Evolutionary conservation across 768 basidiomycete species (phyloP).

Genomic region (Jaapia argillacea): DNA sequence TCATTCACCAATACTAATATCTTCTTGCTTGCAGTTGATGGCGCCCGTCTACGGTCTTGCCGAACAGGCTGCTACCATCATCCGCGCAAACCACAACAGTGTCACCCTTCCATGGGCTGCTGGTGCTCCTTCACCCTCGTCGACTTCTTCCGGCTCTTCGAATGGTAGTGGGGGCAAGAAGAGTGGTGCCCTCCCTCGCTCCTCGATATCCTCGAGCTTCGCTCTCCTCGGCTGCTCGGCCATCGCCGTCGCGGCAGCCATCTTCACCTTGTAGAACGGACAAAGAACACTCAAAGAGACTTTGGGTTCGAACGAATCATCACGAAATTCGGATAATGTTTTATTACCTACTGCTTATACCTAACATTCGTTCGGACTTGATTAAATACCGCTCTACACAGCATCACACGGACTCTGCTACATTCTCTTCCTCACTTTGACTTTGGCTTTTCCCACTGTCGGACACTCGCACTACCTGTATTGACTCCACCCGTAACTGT

Average conservation of each 20-base stretch:
- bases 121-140: conserved; percentile 5
- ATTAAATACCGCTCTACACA: no score
- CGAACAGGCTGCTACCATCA: conserved; percentile 35
- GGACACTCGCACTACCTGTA: no score
- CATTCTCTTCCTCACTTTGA: no score
- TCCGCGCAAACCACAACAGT: conserved; percentile 28
- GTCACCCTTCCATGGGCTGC: conserved; percentile 8
- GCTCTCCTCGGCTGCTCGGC: background rate
- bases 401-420: no score
- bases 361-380: no score
- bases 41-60: conserved; percentile 33
- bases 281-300: background rate
- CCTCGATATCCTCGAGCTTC: background rate
- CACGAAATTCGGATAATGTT: no score
- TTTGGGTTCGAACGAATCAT: background rate
- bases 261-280: background rate
- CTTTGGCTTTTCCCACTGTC: no score
- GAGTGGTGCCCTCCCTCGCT: background rate
- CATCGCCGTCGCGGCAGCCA: background rate
- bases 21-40: no score
- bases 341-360: no score
- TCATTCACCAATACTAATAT: conserved; percentile 1
- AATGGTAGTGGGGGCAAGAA: background rate
- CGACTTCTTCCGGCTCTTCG: background rate
- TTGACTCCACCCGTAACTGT: no score